Evolutionary conservation across 768 basidiomycete genomes (phyloP), one percentile per base, ranked within the genome.

Genomic region (Boletus edulis): DNA sequence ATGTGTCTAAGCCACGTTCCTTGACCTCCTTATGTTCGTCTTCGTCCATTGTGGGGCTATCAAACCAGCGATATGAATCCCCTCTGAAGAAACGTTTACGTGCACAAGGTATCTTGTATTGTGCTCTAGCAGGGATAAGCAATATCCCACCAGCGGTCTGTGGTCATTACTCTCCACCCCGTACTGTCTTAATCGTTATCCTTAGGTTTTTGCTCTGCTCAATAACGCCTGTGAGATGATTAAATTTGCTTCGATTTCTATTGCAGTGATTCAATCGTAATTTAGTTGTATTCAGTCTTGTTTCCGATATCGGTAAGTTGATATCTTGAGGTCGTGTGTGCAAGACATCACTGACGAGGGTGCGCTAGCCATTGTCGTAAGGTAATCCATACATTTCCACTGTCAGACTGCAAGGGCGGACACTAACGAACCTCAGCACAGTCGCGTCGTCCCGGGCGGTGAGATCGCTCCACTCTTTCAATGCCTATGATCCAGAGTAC

Each of bases 11-110:
- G 67, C 62, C 15, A 50, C 43, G 32, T 32, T 51, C 10, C 61
- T 50, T 24, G 59, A 70, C 45, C 18, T 70, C 12, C 17, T 66
- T 1, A 47, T 71, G 7, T 37, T 66, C 8, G 27, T 53, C 29
- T 22, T 70, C n/a, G n/a, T 58, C 51, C 10, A 44, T 60, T 4
- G 34, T 60, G 7, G 60, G 64, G 3, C 43, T 71, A 4, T 57
- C 55, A 18, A 52, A 41, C 29, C 49, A 51, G 13, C 47, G 15
- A 11, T 59, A 40, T 0, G 42, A 18, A 6, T 64, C 60, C 4
- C 55, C 61, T 7, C 47, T 69, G 43, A 53, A 27, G 42, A 67
- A 29, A 10, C 55, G 51, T n/a, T 35, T 69, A 15, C 35, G 37
- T 20, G 11, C 35, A 6, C 69, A 69, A 35, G 67, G 62, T 17